Evolutionary conservation across 2,329 filamentous ascomycete genomes (phyloP), one percentile per base, ranked within the genome.

Genomic region (Cordyceps farinosa): DNA sequence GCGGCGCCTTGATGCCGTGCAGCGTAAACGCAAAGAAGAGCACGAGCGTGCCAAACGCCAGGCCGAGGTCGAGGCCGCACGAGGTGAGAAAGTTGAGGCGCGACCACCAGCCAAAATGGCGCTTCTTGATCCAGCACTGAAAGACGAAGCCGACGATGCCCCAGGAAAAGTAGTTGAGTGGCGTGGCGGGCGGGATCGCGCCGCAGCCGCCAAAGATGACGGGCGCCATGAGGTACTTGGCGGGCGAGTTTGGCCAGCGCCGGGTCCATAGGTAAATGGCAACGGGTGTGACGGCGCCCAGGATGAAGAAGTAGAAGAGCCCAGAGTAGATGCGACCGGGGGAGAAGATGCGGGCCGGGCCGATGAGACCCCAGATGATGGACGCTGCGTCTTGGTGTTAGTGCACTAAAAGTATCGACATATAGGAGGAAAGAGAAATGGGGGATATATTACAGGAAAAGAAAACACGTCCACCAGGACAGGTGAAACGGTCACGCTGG

Each of bases 151-250:
- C 90, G 3, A 91, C 86, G 62, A 89, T 76, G 22, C 86, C 87
- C 89, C 89, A 92, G n/a, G 83, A 82, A 40, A 90, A 82, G 71
- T 90, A 92, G 75, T 90, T 91, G 64, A 91, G 82, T 0, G 89
- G 88, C 0, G 88, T 90, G 3, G 90, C 89, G 0, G 86, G 86
- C 2, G 85, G 86, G 67, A 88, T 87, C 40, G 76, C 66, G 1
- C 80, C 81, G 7, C 83, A 80, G 29, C 85, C 84, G 63, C 85
- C 86, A 69, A 88, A 87, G 67, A 88, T 85, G 65, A 88, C 76
- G 1, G 86, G 86, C 4, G 85, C 82, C 77, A 87, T 87, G 58
- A 87, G 77, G 72, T 80, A 83, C 62, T 77, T 78, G 48, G 79
- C 68, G 1, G 78, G 78, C 2, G 82, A 84, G 53, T 75, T 77